phyloP scores from a whole-genome alignment of 306 rosid genomes.

The Lupinus albus region DNA sequence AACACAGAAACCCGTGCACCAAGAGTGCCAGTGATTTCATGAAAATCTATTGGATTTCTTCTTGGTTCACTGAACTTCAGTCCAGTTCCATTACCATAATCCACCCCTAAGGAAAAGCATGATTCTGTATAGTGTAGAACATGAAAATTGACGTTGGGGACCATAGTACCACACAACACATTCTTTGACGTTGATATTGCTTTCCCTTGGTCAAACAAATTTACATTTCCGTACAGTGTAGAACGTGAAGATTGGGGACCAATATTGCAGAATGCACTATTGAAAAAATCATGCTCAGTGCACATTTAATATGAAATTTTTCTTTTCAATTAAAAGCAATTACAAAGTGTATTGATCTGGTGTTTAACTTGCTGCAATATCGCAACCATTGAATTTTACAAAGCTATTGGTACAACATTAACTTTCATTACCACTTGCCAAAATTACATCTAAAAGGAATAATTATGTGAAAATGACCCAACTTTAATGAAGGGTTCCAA shows the following conservation, averaged over 20 bases:
- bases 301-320: not conserved
- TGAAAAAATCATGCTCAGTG: not conserved
- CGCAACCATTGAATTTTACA: not conserved
- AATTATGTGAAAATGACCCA: no score
- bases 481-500: no score
- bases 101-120: conserved; percentile 23
- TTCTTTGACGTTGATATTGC: not conserved
- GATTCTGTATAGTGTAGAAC: no score
- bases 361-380: not conserved
- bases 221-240: conserved; percentile 23
- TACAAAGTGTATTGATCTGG: not conserved
- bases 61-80: conserved; percentile 18
- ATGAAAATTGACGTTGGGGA: no score
- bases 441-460: no score
- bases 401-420: no score
- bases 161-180: not conserved
- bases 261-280: conserved; percentile 10
- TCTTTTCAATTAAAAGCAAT: not conserved
- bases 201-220: conserved; percentile 18
- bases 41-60: conserved; percentile 16
- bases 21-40: conserved; percentile 20
- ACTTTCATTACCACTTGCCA: no score
- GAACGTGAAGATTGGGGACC: conserved; percentile 27
- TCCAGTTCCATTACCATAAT: conserved; percentile 27
- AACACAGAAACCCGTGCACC: conserved; percentile 5